Conservation (phyloP, 2,329 filamentous ascomycete species). For the Neofusicoccum kwambonambiense region DNA sequence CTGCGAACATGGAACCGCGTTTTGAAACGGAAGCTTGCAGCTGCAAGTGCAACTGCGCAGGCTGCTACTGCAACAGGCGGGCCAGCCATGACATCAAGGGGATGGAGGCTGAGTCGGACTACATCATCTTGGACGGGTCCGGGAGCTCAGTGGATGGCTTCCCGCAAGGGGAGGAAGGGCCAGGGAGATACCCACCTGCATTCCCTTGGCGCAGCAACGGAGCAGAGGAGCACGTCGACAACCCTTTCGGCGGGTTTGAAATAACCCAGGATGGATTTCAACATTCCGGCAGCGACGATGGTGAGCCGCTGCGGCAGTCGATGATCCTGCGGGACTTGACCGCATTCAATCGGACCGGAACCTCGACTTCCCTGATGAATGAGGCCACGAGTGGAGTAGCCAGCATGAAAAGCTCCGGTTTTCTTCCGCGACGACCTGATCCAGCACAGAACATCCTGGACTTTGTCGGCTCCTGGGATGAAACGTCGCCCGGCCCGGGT, state of each 20-base stretch:
- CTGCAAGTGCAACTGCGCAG: conserved; percentile 7
- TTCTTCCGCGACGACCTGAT: not conserved
- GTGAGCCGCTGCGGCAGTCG: conserved; percentile 1
- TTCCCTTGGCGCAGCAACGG: not conserved
- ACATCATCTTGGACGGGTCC: not conserved
- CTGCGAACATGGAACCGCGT: not conserved
- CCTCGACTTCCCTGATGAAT: not conserved
- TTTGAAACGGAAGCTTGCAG: not conserved
- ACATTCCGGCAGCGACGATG: not conserved
- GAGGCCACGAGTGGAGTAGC: conserved; percentile 10
- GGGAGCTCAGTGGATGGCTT: not conserved
- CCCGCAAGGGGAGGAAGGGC: not conserved
- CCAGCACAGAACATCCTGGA: not conserved
- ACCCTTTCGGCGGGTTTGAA: conserved; percentile 6
- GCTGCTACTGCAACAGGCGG: not conserved
- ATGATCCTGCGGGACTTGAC: conserved; percentile 7
- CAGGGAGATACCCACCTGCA: not conserved
- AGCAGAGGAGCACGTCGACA: conserved; percentile 2
- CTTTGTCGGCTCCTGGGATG: conserved; percentile 9
- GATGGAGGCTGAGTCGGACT: not conserved
- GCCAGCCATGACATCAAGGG: not conserved
- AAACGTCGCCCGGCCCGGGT: not conserved
- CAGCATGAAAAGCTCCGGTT: conserved; percentile 6
- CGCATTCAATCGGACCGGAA: conserved; percentile 4
- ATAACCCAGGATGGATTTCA: conserved; percentile 2